Evolutionary conservation across 2,329 filamentous ascomycete species (phyloP).

Genomic region (Ophiostoma angusticollis): DNA sequence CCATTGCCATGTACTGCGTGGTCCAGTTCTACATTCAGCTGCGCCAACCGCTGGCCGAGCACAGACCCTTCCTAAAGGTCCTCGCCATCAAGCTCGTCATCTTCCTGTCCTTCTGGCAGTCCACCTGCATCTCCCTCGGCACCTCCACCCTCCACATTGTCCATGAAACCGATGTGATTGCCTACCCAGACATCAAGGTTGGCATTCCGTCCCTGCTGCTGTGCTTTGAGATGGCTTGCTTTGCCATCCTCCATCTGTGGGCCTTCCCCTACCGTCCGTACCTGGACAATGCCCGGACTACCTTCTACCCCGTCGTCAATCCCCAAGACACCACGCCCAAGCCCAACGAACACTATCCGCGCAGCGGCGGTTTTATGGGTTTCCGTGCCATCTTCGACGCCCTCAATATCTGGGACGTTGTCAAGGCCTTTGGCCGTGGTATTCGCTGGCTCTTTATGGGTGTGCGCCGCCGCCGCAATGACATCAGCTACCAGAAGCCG

Average conservation of each 20-base stretch:
- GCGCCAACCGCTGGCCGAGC: conserved; percentile 50
- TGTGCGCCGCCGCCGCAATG: conserved; percentile 43
- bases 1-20: conserved; percentile 78
- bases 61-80: conserved; percentile 68
- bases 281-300: conserved; percentile 27
- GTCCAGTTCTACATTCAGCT: conserved; percentile 80
- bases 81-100: conserved; percentile 82
- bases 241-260: conserved; percentile 66
- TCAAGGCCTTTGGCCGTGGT: conserved; percentile 66
- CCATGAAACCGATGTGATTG: conserved; percentile 45
- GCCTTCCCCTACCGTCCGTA: conserved; percentile 72
- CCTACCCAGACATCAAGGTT: conserved; percentile 65
- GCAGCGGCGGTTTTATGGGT: conserved; percentile 53
- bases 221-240: conserved; percentile 75
- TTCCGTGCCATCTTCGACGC: conserved; percentile 55
- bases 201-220: conserved; percentile 67
- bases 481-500: conserved; percentile 32
- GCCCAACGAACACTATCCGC: conserved; percentile 33
- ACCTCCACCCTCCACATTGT: conserved; percentile 50
- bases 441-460: conserved; percentile 73
- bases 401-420: conserved; percentile 69
- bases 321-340: conserved; percentile 26
- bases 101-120: conserved; percentile 85
- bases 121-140: conserved; percentile 35
- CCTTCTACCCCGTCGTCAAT: conserved; percentile 36